phyloP scores from a whole-genome alignment of 148 eudicot genomes.

The Hydrangea macrophylla region DNA sequence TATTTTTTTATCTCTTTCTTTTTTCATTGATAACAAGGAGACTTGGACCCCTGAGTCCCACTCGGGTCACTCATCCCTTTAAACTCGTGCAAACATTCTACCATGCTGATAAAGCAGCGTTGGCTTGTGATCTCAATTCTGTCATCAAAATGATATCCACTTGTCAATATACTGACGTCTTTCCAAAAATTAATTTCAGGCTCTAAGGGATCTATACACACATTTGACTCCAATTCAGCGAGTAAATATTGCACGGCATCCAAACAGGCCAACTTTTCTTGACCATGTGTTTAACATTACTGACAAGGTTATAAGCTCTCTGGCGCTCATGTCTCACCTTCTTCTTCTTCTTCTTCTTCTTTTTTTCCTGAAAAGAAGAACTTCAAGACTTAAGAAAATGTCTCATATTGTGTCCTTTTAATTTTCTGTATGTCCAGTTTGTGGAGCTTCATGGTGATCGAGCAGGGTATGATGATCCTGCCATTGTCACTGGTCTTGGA shows the following conservation, averaged over 20 bases:
- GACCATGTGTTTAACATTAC: conserved; percentile 83
- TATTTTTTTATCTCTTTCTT: too few species aligned
- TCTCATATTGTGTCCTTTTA: conserved; percentile 1
- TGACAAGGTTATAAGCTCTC: conserved; percentile 51
- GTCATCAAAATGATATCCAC: background rate
- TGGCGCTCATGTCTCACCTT: too few species aligned
- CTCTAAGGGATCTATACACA: conserved; percentile 64
- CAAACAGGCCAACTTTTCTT: conserved; percentile 90
- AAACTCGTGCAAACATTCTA: too few species aligned
- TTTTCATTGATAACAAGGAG: too few species aligned
- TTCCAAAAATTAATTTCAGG: conserved; percentile 40
- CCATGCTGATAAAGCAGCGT: too few species aligned
- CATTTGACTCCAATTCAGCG: conserved; percentile 89
- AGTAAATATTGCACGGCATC: conserved; percentile 90
- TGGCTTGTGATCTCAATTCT: background rate
- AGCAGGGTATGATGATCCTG: conserved; percentile 90
- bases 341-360: too few species aligned
- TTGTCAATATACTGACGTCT: conserved; percentile 9
- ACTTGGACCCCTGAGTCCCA: too few species aligned
- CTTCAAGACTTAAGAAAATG: background rate
- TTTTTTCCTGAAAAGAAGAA: background rate
- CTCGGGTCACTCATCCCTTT: too few species aligned
- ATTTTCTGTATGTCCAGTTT: conserved; percentile 43
- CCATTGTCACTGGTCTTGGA: conserved; percentile 84
- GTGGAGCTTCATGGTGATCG: conserved; percentile 95